A percentile compares a stretch with the other conserved stretches of the same genome.
Conservation (phyloP, 2,329 filamentous ascomycete genomes). For the Aureobasidium melanogenum region DNA sequence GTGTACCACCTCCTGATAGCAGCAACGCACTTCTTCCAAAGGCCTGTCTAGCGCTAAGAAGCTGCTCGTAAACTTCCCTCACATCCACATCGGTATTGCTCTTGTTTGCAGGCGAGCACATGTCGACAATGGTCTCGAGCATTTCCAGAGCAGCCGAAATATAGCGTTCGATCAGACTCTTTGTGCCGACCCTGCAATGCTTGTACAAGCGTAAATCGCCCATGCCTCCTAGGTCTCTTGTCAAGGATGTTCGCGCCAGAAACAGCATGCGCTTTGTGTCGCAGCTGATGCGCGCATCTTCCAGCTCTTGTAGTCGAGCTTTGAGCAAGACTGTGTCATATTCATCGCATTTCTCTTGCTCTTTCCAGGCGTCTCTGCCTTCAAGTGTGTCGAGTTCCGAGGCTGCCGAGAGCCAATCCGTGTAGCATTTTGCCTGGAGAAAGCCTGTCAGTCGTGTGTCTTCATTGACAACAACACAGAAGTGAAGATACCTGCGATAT, state of each 20-base stretch:
- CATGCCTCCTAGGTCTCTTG: slow-evolving; percentile 77
- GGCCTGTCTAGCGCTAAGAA: slow-evolving; percentile 65
- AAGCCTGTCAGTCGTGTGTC: slow-evolving; percentile 10
- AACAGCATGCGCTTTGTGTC: slow-evolving; percentile 73
- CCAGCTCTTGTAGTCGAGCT: slow-evolving; percentile 61
- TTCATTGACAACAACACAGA: neutral
- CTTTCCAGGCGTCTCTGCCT: slow-evolving; percentile 74
- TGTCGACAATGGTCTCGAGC: slow-evolving; percentile 60
- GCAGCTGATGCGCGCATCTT: slow-evolving; percentile 61
- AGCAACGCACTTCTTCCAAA: slow-evolving; percentile 79
- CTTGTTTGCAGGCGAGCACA: slow-evolving; percentile 34
- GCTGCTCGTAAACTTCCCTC: slow-evolving; percentile 54
- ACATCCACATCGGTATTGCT: slow-evolving; percentile 47
- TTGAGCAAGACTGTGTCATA: slow-evolving; percentile 65
- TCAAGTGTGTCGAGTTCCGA: slow-evolving; percentile 70
- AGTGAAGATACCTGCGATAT: slow-evolving; percentile 54
- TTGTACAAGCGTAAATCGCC: slow-evolving; percentile 73
- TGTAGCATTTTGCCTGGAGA: slow-evolving; percentile 54
- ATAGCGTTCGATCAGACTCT: slow-evolving; percentile 77
- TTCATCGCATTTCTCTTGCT: slow-evolving; percentile 54
- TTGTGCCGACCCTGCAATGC: slow-evolving; percentile 78
- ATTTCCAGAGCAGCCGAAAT: slow-evolving; percentile 70
- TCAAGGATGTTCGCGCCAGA: slow-evolving; percentile 69
- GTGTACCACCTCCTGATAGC: slow-evolving; percentile 77
- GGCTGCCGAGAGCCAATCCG: slow-evolving; percentile 69